Base-by-base conservation (phyloP, 805 yeast species). In the Pichia cabralensis region DNA sequence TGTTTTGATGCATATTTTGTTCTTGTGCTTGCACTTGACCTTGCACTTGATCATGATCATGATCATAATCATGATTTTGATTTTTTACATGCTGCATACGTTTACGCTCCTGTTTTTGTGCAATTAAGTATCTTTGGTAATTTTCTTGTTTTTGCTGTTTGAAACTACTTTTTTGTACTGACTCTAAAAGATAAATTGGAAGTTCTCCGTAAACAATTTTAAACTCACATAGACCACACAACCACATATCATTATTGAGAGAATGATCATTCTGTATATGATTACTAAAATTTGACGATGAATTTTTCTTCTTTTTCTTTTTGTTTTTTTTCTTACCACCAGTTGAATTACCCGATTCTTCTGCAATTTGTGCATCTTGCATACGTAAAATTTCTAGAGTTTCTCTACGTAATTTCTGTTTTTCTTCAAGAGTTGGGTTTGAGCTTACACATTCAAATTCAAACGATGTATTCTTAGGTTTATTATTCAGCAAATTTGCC, bases 171-270 rank as follows among this genome's bases (percentile, higher is more conserved):
- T 52, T 52, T 35, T 67, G 62, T 37, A 62, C 61, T 69, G 71
- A 65, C 40, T 61, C 59, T 43, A 67, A 61, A 52, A 67, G 50
- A 39, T 62, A 63, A 17, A 52, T 40, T 1, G 76, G 75, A 36
- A 62, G 60, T 21, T 47, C 48, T 2, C 76, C 75, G 45, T 55
- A 69, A 5, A 69, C 58, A 8, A 58, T 56, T 44, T 69, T 71
- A 47, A 65, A 69, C 41, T 69, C 70, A 51, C 76, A 69, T 29
- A 69, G 58, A 31, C 66, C 55, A 47, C 76, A 69, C 3, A 42
- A 33, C 54, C 55, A 53, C 8, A 9, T 14, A 22, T 21, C 26
- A 24, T 32, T 34, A 6, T 28, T 14, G 12, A 29, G 26, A n/a
- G n/a, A n/a, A n/a, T n/a, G n/a, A n/a, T n/a, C n/a, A n/a, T n/a